Evolutionary conservation across 2,329 filamentous ascomycete genomes (phyloP), one percentile per base, ranked within the genome.

Genomic region (Aspergillus ustus): DNA sequence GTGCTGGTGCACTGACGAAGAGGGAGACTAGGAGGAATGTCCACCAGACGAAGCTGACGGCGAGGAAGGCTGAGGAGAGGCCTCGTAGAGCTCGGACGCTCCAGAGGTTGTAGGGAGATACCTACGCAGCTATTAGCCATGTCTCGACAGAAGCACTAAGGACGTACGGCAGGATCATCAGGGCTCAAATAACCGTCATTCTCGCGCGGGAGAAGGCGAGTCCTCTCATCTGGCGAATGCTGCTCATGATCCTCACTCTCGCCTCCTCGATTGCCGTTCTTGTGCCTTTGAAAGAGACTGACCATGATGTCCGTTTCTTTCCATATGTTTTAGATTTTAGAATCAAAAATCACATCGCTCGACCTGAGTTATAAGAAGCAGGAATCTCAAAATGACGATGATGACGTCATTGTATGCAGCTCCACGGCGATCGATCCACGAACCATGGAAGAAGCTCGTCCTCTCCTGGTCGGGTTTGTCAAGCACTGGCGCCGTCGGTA

Each of bases 51-150:
- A 96, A 92, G 59, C 88, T 91, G 69, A 93, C 74, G 55, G 87
- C 76, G 20, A 94, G 82, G 72, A 97, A 91, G 43, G 92, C 70
- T 59, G 96, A 82, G 5, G 92, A 94, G 63, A 95, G 76, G 72
- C 89, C 91, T 73, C 93, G 87, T 58, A 95, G 82, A 51, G 91
- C 86, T 19, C 95, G 89, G 53, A 99, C 91, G 62, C 88, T 92
- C 90, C 93, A 97, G 43, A 98, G 86, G 70, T 99, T 99, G 80
- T 97, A 97, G 0, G 95, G 95, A 3, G 92, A 91, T 25, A 91
- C 89, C 80, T 82, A 43, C 45, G 8, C 13, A 40, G n/a, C 29
- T 48, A 34, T 43, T 31, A 58, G 11, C 9, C 34, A 45, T 52
- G 4, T n/a, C 44, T 29, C 44, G 19, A 49, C 13, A 25, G 40